Evolutionary conservation across 2,329 filamentous ascomycete species (phyloP).

Genomic region (Drechslerella coelobrocha): DNA sequence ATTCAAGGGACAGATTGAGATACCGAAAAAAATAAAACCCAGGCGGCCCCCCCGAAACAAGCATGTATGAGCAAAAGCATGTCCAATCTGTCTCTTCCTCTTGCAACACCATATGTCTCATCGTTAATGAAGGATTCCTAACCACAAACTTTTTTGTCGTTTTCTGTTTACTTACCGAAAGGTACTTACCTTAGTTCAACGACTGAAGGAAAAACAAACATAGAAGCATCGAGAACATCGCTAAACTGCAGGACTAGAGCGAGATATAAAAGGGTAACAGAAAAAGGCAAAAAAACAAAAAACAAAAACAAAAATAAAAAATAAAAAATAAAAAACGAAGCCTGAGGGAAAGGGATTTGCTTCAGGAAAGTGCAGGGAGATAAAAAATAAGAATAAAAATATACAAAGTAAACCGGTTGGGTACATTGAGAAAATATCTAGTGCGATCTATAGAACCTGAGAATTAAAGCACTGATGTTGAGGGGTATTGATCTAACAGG

Average conservation of each 20-base stretch:
- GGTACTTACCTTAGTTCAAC: slow-evolving; percentile 34
- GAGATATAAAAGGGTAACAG: background rate
- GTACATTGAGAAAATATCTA: slow-evolving; percentile 20
- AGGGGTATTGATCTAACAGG: slow-evolving; percentile 46
- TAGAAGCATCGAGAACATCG: slow-evolving; percentile 16
- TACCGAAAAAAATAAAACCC: background rate
- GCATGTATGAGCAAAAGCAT: background rate
- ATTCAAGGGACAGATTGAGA: background rate
- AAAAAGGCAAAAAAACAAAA: slow-evolving; percentile 5
- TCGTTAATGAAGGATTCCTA: background rate
- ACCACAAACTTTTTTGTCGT: slow-evolving; percentile 4
- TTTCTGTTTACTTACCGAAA: background rate
- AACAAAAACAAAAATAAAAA: background rate
- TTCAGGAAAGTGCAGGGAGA: slow-evolving; percentile 8
- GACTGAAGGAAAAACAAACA: slow-evolving; percentile 2
- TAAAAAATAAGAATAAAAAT: slow-evolving; percentile 18
- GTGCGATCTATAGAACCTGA: slow-evolving; percentile 41
- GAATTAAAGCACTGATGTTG: slow-evolving; percentile 28
- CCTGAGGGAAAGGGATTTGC: slow-evolving; percentile 15
- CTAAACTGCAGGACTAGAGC: slow-evolving; percentile 25
- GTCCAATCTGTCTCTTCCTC: background rate
- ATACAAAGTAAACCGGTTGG: background rate
- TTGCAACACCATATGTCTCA: background rate
- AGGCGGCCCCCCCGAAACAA: background rate
- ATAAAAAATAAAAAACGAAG: slow-evolving; percentile 10